Base-by-base conservation (phyloP, 208 protist genomes). In the Wallacemonas rigidus region DNA sequence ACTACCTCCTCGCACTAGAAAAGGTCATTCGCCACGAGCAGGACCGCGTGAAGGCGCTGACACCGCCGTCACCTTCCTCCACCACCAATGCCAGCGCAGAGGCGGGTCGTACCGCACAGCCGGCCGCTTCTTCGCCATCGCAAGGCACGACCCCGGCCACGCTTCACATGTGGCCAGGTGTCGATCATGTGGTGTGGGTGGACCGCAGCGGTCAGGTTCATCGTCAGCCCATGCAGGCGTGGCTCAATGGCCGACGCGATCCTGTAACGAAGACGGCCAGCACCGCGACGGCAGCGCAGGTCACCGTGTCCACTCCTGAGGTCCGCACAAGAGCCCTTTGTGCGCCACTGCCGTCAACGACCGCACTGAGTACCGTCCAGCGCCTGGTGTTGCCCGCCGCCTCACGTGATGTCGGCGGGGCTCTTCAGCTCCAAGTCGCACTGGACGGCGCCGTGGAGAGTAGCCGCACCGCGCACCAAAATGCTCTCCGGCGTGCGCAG, bases 301-400 rank as follows among this genome's bases (percentile, higher is more conserved):
- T 17, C 15, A 6, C 54, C 6, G 6, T 17, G 54, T 7, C 54
- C 6, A 38, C 54, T 17, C 15, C 54, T 58, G 54, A 62, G 48
- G 36, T 71, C 43, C 60, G 38, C 41, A 65, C 60, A 35, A 39
- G 68, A 35, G 64, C 64, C 15, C 38, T 69, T 9, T 72, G 68
- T 63, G 72, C 75, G 35, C 77, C 78, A 0, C 69, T 84, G 54
- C 83, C 77, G 3, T 57, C 73, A 63, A 80, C 83, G 51, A 79
- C 80, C 38, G 80, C 71, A 54, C 73, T 89, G 39, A 74, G 77
- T 14, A 77, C 75, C 0, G 63, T 81, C n/a, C 72, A 89, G 72
- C 76, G 80, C 2, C 53, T 86, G 9, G 50, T 85, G 26, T 67
- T 86, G 55, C 60, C 74, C 61, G 47, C 70, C 50, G 64, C 71